These are phyloP conservation scores for Mesembryanthemum crystallinum DNA, from an alignment of 148 eudicot genomes.

Conservation along the genomic window DNA sequence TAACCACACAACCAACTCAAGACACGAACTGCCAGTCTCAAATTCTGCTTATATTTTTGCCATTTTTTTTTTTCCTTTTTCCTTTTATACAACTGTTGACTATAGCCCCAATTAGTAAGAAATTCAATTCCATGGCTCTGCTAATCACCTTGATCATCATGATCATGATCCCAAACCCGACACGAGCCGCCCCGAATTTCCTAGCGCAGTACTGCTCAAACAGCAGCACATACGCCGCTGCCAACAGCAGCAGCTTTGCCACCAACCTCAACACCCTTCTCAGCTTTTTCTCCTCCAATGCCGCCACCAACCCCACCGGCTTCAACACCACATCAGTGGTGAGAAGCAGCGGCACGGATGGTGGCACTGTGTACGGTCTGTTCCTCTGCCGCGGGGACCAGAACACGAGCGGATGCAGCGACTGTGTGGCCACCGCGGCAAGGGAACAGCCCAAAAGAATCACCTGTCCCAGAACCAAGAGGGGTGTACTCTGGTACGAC, in stretches of 20 bases:
- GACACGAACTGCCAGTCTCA: too few relatives aligned
- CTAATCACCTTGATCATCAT: neutral
- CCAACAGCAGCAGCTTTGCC: conserved; percentile 20
- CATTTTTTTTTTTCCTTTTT: too few relatives aligned
- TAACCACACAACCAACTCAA: too few relatives aligned
- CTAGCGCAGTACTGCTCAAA: conserved; percentile 2
- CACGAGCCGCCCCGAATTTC: conserved; percentile 11
- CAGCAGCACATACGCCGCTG: conserved; percentile 25
- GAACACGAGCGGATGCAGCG: conserved; percentile 15
- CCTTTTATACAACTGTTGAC: too few relatives aligned
- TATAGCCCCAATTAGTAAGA: too few relatives aligned
- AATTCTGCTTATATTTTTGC: too few relatives aligned
- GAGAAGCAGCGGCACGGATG: neutral
- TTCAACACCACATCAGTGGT: conserved; percentile 39
- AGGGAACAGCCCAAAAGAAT: neutral
- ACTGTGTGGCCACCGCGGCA: conserved; percentile 30
- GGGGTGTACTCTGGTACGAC: conserved; percentile 32
- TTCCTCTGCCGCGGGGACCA: conserved; percentile 41
- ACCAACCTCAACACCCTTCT: conserved; percentile 39
- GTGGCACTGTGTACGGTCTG: conserved; percentile 25
- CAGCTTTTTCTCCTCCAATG: conserved; percentile 35
- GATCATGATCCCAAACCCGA: conserved; percentile 3
- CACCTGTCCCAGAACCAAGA: neutral
- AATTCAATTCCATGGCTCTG: too few relatives aligned
- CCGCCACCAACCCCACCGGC: conserved; percentile 30